These are phyloP conservation scores for Dipteronia sinensis DNA, from an alignment of 345 rosid species.

Conservation along the genomic window DNA sequence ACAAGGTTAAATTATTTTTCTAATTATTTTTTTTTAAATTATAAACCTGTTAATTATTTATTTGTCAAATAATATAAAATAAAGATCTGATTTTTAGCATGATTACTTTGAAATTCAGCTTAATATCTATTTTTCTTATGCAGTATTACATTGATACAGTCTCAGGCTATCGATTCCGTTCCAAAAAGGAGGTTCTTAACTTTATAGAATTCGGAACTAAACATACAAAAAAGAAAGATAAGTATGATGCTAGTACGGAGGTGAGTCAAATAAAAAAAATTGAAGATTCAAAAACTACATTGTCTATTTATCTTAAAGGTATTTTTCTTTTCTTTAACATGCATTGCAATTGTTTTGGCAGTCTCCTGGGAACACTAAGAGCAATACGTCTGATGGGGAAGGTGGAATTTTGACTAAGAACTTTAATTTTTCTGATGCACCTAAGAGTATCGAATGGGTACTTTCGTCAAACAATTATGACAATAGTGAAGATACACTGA, in stretches of 20 bases:
- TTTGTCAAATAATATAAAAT: no score
- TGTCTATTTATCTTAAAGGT: neutral
- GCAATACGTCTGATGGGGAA: neutral
- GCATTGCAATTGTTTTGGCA: constrained; percentile 5
- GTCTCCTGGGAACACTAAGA: constrained; percentile 31
- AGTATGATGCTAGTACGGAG: constrained; percentile 17
- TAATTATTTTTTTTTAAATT: no score
- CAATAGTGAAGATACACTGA: constrained; percentile 29
- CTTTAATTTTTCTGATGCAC: constrained; percentile 34
- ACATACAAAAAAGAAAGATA: constrained; percentile 31
- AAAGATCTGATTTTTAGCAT: no score
- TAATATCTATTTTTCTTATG: constrained; percentile 10
- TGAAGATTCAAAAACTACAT: neutral
- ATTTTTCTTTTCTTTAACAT: neutral
- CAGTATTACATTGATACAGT: constrained; percentile 49
- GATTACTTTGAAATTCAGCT: neutral
- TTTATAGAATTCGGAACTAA: constrained; percentile 46
- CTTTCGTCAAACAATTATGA: no score
- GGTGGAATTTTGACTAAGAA: no score
- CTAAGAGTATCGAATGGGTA: constrained; percentile 20
- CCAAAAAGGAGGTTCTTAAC: constrained; percentile 50
- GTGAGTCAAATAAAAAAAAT: constrained; percentile 23
- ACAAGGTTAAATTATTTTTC: no score
- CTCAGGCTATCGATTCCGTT: constrained; percentile 41
- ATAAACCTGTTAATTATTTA: no score